Percentiles rank a stretch among this genome's conserved stretches.
Conservation (phyloP, 306 rosid species). For the Mucuna pruriens region DNA sequence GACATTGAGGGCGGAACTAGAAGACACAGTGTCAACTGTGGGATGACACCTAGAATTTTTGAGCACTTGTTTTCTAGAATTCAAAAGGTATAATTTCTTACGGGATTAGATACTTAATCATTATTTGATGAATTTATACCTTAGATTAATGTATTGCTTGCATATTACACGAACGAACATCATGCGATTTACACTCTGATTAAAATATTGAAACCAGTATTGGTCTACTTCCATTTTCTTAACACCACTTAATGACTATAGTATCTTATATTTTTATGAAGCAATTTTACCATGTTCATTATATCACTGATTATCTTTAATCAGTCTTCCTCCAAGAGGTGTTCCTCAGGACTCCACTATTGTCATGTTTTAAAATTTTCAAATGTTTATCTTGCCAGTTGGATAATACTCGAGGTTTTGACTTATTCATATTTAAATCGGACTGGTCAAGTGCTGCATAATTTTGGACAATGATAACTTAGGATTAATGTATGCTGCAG, state of each 20-base stretch:
- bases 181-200: not conserved
- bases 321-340: not conserved
- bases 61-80: slow-evolving; percentile 90
- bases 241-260: not conserved
- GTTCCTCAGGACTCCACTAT: not conserved
- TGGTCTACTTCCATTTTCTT: slow-evolving; percentile 24
- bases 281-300: not conserved
- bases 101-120: not conserved
- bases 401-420: slow-evolving; percentile 7
- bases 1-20: slow-evolving; percentile 97
- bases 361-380: not conserved
- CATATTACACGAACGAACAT: slow-evolving; percentile 12
- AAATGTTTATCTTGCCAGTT: not conserved
- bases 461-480: slow-evolving; percentile 19
- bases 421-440: not conserved
- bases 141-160: not conserved
- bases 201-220: not conserved
- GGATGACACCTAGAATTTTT: slow-evolving; percentile 98
- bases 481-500: not conserved
- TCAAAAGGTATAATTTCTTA: slow-evolving; percentile 70
- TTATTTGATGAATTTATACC: not conserved
- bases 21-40: slow-evolving; percentile 96
- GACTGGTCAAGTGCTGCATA: not conserved
- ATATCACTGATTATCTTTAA: not conserved
- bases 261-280: not conserved